Base-by-base conservation (phyloP, 257 asterid species). In the Nicotiana attenuata region DNA sequence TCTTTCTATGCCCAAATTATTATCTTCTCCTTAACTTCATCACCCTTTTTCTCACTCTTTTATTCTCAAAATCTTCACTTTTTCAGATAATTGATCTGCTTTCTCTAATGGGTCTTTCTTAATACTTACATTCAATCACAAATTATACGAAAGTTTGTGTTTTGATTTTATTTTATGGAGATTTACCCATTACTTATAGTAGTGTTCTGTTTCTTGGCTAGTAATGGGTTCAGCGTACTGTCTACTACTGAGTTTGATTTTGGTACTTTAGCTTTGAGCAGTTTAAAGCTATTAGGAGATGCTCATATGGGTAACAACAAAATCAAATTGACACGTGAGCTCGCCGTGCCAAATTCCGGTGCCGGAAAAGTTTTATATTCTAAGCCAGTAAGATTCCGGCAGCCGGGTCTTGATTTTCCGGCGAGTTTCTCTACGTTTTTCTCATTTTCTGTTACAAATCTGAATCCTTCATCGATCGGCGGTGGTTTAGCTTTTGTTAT, bases 401-500 rank as follows among this genome's bases (percentile, higher is more conserved):
- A 82, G 13, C 91, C 92, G 4, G 97, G 87, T 14, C 31, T 68
- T 17, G 81, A 47, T 38, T 61, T 77, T 55, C 86, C 84, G 71
- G 98, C 88, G 47, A 91, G 90, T 77, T 93, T 93, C 88, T 89
- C 93, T 6, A 87, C 98, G 3, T 93, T 92, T 83, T 93, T 93
- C 88, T 89, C 97, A 1, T 93, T 93, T 86, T 91, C 97, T 0
- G 82, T 93, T 35, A 63, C 86, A 11, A 93, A 92, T 71, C 65
- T 91, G 85, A 93, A 93, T 84, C 97, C 95, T 0, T 87, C 94
- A 1, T 93, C 98, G 19, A 89, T 91, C 47, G 98, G 98, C 41
- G 98, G 97, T 53, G 98, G 98, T 1, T 66, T 93, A 19, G 98
- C 98, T 5, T 93, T 93, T 69, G 87, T 93, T 63, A 87, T 93